Conservation (phyloP, 139 green algal genomes). For the Chlamydomonas incerta region DNA sequence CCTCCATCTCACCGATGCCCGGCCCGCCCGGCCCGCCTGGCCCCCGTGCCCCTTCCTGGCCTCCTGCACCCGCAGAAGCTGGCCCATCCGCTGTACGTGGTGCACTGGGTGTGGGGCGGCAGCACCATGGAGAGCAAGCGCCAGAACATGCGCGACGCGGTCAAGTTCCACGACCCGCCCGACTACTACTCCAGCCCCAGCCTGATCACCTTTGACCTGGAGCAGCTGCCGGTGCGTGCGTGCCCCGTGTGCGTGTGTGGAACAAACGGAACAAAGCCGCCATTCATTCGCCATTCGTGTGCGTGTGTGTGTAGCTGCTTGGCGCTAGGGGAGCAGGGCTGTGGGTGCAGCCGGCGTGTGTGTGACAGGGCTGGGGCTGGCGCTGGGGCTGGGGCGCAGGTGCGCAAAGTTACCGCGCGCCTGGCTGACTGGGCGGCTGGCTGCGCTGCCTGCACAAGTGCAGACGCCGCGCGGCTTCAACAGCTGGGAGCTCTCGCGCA, state of each 20-base stretch:
- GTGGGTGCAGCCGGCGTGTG: no score
- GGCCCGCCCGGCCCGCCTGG: no score
- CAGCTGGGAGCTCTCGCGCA: background rate
- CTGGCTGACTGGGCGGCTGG: no score
- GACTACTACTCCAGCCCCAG: constrained; percentile 7
- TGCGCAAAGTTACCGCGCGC: no score
- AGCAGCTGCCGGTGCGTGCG: background rate
- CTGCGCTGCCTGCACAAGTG: no score
- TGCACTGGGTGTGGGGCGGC: constrained; percentile 54
- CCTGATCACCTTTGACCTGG: constrained; percentile 12
- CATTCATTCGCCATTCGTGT: no score
- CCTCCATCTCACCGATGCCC: no score
- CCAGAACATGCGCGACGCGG: constrained; percentile 40
- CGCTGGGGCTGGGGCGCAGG: no score
- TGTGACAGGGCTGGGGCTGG: no score
- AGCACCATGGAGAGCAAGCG: constrained; percentile 48
- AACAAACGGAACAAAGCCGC: background rate
- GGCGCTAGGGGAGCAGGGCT: no score
- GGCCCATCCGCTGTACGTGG: background rate
- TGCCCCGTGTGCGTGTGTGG: background rate
- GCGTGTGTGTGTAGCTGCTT: no score
- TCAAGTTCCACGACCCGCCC: constrained; percentile 27
- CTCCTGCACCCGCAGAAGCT: background rate
- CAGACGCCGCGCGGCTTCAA: constrained; percentile 10
- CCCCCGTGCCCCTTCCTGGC: no score